Base-by-base conservation (phyloP, 306 rosid species). In the Sophora flavescens region DNA sequence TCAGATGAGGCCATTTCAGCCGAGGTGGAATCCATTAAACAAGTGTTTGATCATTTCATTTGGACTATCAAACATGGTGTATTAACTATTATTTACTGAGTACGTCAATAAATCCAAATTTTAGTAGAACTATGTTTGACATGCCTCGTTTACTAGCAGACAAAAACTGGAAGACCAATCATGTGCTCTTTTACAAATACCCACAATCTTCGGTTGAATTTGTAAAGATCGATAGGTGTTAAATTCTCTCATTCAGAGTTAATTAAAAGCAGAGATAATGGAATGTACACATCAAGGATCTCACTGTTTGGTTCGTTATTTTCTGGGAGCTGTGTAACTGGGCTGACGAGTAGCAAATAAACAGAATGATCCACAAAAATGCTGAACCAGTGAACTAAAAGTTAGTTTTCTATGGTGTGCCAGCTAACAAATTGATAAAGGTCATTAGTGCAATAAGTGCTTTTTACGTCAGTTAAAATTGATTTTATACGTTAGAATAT, bases 261-360 rank as follows among this genome's bases (percentile, higher is more conserved):
- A 39, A 11, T 65, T 65, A 10, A 28, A 67, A 26, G 52, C 45
- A 68, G 22, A 47, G 58, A 68, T 47, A 67, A 47, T 67, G 50
- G 59, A 48, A 67, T 47, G 42, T 45, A 28, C 42, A 67, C 14
- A 58, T 67, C 59, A 45, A 47, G 8, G 41, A 67, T 16, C 57
- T 11, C 8, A 1, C 4, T 12, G 7, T 26, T 22, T 67, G 50
- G 30, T 6, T 2, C 5, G 71, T 42, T 42, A 4, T 42, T 44
- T 17, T 64, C 8, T 3, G 41, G 10, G n/a, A 57, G 38, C 4
- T 53, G 4, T n/a, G 28, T 18, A 54, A 8, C 3, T 11, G 39
- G 63, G 39, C 8, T 4, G 58, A 6, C 8, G 18, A 14, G 7
- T 56, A 56, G 8, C 6, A 18, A 58, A 58, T 16, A 26, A 26